Evolutionary conservation across 345 rosid genomes (phyloP), one percentile per base, ranked within the genome.

Genomic region (Sapria himalayana): DNA sequence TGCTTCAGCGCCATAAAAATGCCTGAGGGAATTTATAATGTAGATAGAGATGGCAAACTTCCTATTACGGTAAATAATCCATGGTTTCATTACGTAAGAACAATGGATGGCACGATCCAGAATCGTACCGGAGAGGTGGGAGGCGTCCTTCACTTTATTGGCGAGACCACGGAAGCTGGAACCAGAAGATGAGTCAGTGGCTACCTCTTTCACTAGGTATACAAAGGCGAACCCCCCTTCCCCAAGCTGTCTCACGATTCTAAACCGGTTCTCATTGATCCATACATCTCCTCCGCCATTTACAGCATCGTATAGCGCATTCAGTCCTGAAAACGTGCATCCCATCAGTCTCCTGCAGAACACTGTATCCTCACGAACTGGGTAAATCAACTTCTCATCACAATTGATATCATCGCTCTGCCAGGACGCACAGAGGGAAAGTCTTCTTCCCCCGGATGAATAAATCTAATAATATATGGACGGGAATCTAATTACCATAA

Each of bases 211-310:
- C 31, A 89, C 95, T 54, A 89, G 32, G 48, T 27, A 89, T 9
- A 89, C 95, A 35, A 60, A 84, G 1, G 98, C 93, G 57, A 84
- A 89, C 3, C 95, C 98, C 24, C 98, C 98, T 52, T 84, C 98
- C 5, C 98, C 98, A 10, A 89, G 81, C 81, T 82, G 95, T 76
- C 93, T 69, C 50, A 78, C 21, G 66, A 76, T 51, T 69, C 75
- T 72, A 73, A 69, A 89, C 38, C 86, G 54, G 74, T 82, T 84
- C 46, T 89, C 98, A 49, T 89, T 86, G 85, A 86, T 86, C 97
- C 97, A 86, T 9, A 81, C 93, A 37, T 86, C 97, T 17, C 78
- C 94, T 51, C 80, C 94, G 0, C 94, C 85, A 33, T 78, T 76
- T 1, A 69, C 98, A 48, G 81, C 69, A 63, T 74, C 95, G 85